Evolutionary conservation across 2,329 filamentous ascomycete genomes (phyloP), one percentile per base, ranked within the genome.

Genomic region (Stemphylium lycopersici): DNA sequence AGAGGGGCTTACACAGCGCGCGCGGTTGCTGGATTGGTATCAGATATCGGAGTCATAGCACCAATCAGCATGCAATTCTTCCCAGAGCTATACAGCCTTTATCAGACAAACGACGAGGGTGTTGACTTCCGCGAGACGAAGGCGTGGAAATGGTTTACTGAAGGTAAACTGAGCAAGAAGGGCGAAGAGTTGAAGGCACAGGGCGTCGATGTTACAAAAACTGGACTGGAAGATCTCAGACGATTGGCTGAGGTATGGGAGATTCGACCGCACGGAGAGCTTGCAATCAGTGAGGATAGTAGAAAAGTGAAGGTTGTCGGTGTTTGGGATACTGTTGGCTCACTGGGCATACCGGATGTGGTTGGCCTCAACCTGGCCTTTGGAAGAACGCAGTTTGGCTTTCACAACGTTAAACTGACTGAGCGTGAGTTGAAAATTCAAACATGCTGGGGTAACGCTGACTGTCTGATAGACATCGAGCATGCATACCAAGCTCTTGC

Each of bases 401-500:
- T 74, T 24, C 71, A 73, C 46, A 74, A 75, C 41, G 67, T 72
- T 2, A 71, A 64, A 43, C 44, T 74, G 7, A 72, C 70, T 15
- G 59, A 67, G 40, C 56, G 68, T 77, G 40, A 68, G 74, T 57
- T 11, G 42, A 11, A 13, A 18, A 32, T n/a, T 36, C 4, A 11
- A 11, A 39, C 16, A 49, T 56, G 10, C 38, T 4, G 33, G 50
- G n/a, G 7, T 1, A 10, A 24, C 10, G 67, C 74, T 62, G 75
- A 79, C 1, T 61, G 65, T 5, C 1, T 1, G 7, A 22, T 29
- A 75, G 74, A 71, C 10, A 77, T 84, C 12, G 74, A 81, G 22
- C 79, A 84, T 59, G 83, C 82, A 5, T 84, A 80, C 60, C 83
- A 85, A 38, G 83, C 82, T 2, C 62, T 85, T 1, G 82, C 81